Conservation (phyloP, 2,329 filamentous ascomycete genomes). For the Samsoniella hepiali region DNA sequence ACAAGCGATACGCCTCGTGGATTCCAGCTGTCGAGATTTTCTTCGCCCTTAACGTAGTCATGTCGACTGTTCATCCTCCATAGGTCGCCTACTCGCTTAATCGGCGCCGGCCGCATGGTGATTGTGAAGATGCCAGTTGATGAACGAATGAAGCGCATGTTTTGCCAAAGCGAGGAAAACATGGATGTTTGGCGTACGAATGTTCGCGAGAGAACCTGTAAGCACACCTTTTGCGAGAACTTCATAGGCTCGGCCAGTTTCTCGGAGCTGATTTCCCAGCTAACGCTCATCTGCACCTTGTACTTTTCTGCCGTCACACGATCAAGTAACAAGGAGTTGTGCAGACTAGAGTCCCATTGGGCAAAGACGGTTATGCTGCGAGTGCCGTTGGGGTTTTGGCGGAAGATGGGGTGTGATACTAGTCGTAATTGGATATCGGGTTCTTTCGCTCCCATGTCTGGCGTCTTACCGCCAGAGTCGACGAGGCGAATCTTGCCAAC, state of each 20-base stretch:
- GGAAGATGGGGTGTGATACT: constrained; percentile 72
- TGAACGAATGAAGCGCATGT: constrained; percentile 80
- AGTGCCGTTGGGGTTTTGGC: constrained; percentile 85
- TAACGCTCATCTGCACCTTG: constrained; percentile 80
- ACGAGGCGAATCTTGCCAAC: constrained; percentile 80
- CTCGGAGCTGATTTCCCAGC: constrained; percentile 80
- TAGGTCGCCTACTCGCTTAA: constrained; percentile 86
- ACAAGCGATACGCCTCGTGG: constrained; percentile 88
- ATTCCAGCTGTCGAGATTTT: constrained; percentile 78
- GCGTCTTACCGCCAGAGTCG: constrained; percentile 79
- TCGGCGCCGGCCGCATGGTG: constrained; percentile 79
- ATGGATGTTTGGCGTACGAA: constrained; percentile 85
- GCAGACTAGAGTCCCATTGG: constrained; percentile 95
- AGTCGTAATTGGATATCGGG: constrained; percentile 76
- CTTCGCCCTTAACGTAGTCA: constrained; percentile 95
- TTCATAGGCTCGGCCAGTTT: constrained; percentile 85
- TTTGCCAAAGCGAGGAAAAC: constrained; percentile 83
- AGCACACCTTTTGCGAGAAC: constrained; percentile 75
- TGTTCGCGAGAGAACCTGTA: constrained; percentile 79
- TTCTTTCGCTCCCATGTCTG: constrained; percentile 69
- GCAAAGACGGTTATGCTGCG: constrained; percentile 81
- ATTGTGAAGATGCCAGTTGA: constrained; percentile 84
- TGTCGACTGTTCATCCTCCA: constrained; percentile 96
- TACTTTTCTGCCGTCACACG: constrained; percentile 90
- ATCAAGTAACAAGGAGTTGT: constrained; percentile 90